Evolutionary conservation across 495 filamentous ascomycete species (phyloP), one percentile per base, ranked within the genome.

Genomic region (Penicillium coprophilum): DNA sequence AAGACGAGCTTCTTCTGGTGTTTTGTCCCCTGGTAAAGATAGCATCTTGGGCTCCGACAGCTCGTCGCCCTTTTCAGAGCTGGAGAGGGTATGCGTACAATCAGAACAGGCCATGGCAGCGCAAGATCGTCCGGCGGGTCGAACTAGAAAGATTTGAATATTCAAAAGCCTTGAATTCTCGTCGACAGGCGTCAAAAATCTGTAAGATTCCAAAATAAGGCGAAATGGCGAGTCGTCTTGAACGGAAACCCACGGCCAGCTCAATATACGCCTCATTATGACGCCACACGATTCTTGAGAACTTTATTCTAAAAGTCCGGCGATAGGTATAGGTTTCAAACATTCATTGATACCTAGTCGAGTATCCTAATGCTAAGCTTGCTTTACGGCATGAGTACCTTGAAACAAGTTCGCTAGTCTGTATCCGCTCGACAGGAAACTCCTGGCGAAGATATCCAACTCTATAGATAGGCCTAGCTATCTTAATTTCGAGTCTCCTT

Each of bases 1-100:
- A 38, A 54, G 40, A 34, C 20, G 51, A 28, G 39, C 51, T 17
- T 54, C 50, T 53, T 53, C 50, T 45, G 50, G 50, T 45, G 50
- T 53, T 45, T 53, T 44, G 39, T 45, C 50, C 50, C 36, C 50
- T 15, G 50, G 50, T 30, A 53, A 53, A 53, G 50, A 53, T 34
- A 53, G 50, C 50, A 53, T 44, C 15, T 53, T 44, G 39, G 50
- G 50, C 8, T 30, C 50, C 39, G 50, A 44, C 19, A 53, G 23
- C 15, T 44, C 39, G 50, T 53, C 50, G 15, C 39, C 31, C 20
- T 53, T 30, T 53, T 19, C 38, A 40, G 38, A 40, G n/a, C 38
- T 19, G 38, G n/a, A 40, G 19, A 40, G 38, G 38, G 38, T 19
- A 40, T 40, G 38, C 38, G n/a, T 17, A 40, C n/a, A 40, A 40